Percentiles rank a stretch among this genome's conserved stretches.
These are phyloP conservation scores for Neolecta irregularis DNA, from an alignment of 1,139 yeast species.

Conservation along the genomic window DNA sequence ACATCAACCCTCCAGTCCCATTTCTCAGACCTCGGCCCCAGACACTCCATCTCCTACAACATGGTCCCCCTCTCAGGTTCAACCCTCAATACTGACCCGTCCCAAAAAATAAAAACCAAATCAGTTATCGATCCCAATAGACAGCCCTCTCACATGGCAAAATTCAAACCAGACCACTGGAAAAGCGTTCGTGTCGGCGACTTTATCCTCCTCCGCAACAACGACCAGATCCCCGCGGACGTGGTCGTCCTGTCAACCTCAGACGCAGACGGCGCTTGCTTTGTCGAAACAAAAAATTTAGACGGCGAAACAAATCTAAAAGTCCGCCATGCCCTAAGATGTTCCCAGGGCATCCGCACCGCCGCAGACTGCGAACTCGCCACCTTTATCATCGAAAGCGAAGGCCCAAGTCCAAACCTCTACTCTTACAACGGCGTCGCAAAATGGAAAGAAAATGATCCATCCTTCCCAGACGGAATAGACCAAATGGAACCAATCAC, in stretches of 20 bases:
- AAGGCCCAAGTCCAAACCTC: conserved; percentile 71
- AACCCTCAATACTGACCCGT: conserved; percentile 9
- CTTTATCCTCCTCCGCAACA: conserved; percentile 62
- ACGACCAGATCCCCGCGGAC: conserved; percentile 93
- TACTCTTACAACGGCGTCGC: conserved; percentile 80
- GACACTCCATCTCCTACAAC: conserved; percentile 7
- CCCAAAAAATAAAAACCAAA: conserved; percentile 14
- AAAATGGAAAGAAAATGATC: conserved; percentile 32
- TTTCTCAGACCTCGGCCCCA: conserved; percentile 8
- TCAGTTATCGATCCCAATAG: conserved; percentile 24
- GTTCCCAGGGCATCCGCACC: conserved; percentile 50
- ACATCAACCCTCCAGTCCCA: conserved; percentile 8
- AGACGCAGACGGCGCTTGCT: conserved; percentile 81
- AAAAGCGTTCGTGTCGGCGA: conserved; percentile 84
- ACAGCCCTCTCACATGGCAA: conserved; percentile 25
- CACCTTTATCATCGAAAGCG: conserved; percentile 76
- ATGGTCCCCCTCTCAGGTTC: conserved; percentile 4
- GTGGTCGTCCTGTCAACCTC: conserved; percentile 63
- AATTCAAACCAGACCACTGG: conserved; percentile 66
- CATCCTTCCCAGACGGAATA: conserved; percentile 15
- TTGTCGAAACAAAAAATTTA: conserved; percentile 81
- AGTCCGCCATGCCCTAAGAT: conserved; percentile 55
- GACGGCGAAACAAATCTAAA: conserved; percentile 95
- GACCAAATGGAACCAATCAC: conserved; percentile 48
- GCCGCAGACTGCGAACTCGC: conserved; percentile 59